These are phyloP conservation scores for Ophiocytium majus DNA, from an alignment of 352 stramenopile species.

Conservation along the genomic window DNA sequence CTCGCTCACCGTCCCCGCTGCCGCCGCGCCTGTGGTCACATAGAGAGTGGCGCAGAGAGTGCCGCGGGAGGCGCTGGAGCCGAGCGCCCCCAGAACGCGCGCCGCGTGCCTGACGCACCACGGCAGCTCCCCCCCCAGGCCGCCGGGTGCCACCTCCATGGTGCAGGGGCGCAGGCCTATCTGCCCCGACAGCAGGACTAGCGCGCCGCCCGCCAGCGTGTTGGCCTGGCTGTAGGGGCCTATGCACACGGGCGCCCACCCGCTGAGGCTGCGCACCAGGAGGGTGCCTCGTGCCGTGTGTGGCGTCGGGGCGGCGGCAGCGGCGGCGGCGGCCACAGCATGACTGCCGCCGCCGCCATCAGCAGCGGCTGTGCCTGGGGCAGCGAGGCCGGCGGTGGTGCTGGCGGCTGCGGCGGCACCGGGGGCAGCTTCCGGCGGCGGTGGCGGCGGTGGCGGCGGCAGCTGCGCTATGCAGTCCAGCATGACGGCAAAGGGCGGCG, in stretches of 20 bases:
- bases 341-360: too few relatives aligned
- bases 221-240: conserved; percentile 98
- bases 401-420: too few relatives aligned
- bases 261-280: conserved; percentile 86
- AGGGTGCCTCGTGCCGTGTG: background rate
- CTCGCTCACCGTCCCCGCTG: background rate
- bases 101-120: conserved; percentile 35
- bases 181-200: conserved; percentile 93
- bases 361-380: too few relatives aligned
- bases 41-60: conserved; percentile 46
- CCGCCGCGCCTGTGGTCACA: conserved; percentile 27
- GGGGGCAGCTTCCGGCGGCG: too few relatives aligned
- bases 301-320: background rate
- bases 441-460: background rate
- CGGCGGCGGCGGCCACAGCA: conserved; percentile 60
- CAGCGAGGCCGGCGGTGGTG: too few relatives aligned
- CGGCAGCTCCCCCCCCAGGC: conserved; percentile 24
- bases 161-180: conserved; percentile 89
- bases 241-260: conserved; percentile 96
- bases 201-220: conserved; percentile 70
- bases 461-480: conserved; percentile 83
- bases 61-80: conserved; percentile 31
- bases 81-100: conserved; percentile 28
- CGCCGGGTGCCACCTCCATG: conserved; percentile 68
- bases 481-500: conserved; percentile 66